Conservation (phyloP, 2,329 filamentous ascomycete genomes). For the Fusarium xyrophilum region DNA sequence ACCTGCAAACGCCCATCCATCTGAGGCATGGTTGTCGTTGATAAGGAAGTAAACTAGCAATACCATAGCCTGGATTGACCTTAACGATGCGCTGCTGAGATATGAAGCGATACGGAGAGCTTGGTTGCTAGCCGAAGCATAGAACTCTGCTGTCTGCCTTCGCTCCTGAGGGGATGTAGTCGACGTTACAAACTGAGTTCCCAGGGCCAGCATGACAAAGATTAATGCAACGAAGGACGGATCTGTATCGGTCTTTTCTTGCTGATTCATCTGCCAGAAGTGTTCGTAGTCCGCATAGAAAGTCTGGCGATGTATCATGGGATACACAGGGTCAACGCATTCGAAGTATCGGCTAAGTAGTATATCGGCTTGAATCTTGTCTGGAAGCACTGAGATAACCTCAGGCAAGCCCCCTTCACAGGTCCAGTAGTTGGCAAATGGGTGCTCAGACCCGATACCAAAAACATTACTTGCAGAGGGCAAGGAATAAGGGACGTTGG, state of each 20-base stretch:
- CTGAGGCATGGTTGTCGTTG: constrained; percentile 84
- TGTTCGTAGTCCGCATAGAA: constrained; percentile 81
- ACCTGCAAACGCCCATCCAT: constrained; percentile 83
- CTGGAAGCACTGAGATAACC: constrained; percentile 76
- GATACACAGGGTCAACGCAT: constrained; percentile 80
- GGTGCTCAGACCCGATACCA: constrained; percentile 79
- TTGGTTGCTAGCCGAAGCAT: constrained; percentile 80
- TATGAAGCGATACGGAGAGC: constrained; percentile 78
- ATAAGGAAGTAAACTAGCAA: constrained; percentile 82
- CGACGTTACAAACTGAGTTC: constrained; percentile 75
- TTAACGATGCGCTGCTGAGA: constrained; percentile 74
- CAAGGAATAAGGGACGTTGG: constrained; percentile 74
- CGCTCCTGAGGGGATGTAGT: constrained; percentile 64
- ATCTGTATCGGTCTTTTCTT: constrained; percentile 68
- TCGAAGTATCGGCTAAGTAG: constrained; percentile 70
- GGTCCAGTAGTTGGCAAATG: constrained; percentile 86
- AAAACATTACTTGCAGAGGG: constrained; percentile 79
- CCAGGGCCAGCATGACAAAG: constrained; percentile 79
- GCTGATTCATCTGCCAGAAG: constrained; percentile 70
- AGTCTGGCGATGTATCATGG: constrained; percentile 76
- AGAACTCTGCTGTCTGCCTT: constrained; percentile 81
- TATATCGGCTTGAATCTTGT: constrained; percentile 77
- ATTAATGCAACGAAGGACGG: constrained; percentile 74
- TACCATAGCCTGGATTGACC: constrained; percentile 81
- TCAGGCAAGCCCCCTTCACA: constrained; percentile 77